Evolutionary conservation across 2,329 filamentous ascomycete species (phyloP), one percentile per base, ranked within the genome.

Genomic region (Claviceps maximensis): DNA sequence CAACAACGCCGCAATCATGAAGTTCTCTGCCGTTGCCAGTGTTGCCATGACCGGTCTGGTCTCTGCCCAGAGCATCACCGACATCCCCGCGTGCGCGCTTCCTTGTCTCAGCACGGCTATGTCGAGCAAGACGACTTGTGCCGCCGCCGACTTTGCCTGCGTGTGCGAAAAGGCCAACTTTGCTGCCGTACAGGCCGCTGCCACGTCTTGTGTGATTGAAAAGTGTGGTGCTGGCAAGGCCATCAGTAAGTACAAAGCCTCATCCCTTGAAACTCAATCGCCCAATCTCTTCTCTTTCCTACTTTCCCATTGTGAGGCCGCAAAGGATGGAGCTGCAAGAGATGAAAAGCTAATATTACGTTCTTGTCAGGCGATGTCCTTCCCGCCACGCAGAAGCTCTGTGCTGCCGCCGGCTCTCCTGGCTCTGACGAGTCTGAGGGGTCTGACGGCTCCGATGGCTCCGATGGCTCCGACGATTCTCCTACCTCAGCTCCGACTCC

Each of bases 211-310:
- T 55, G 66, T 72, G 53, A 55, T 72, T 53, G 47, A 56, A 3
- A 57, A 62, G 52, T 72, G 70, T 57, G 68, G 69, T 55, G 44
- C 62, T 44, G 65, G 69, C 36, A 60, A 61, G 54, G 68, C 70
- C 60, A 29, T 71, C 50, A 62, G 70, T 72, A 67, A 49, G 70
- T 69, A n/a, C n/a, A n/a, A n/a, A n/a, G n/a, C n/a, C n/a, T n/a
- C n/a, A n/a, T n/a, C n/a, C n/a, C n/a, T n/a, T n/a, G n/a, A n/a
- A n/a, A n/a, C n/a, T n/a, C n/a, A n/a, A n/a, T n/a, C n/a, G n/a
- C n/a, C n/a, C n/a, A n/a, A n/a, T n/a, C n/a, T n/a, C n/a, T n/a
- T n/a, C n/a, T n/a, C n/a, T n/a, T n/a, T n/a, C n/a, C n/a, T n/a
- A n/a, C n/a, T n/a, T n/a, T n/a, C n/a, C n/a, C n/a, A n/a, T n/a